These are phyloP conservation scores for Hypoxylon sp. DNA, from an alignment of 2,329 filamentous ascomycete genomes.

Conservation along the genomic window DNA sequence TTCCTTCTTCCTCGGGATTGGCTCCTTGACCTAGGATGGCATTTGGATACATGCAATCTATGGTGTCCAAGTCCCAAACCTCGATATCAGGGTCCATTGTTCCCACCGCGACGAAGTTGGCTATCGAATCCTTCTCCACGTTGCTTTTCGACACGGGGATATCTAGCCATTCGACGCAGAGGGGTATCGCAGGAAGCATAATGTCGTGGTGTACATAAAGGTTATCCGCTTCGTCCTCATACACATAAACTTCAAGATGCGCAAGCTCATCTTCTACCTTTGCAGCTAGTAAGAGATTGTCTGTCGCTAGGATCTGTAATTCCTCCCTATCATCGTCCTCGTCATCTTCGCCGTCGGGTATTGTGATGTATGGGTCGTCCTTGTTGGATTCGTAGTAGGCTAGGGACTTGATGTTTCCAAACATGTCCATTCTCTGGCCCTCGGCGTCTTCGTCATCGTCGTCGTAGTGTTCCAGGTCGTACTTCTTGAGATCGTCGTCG, in stretches of 20 bases:
- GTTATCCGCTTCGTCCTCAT: constrained; percentile 95
- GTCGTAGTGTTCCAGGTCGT: constrained; percentile 96
- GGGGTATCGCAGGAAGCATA: constrained; percentile 96
- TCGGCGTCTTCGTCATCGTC: constrained; percentile 80
- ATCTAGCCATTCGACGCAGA: constrained; percentile 96
- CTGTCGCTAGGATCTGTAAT: constrained; percentile 90
- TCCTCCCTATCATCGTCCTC: constrained; percentile 94
- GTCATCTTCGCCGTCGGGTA: constrained; percentile 78
- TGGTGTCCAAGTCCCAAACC: constrained; percentile 95
- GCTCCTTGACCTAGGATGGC: constrained; percentile 88
- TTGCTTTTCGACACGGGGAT: constrained; percentile 83
- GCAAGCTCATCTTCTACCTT: constrained; percentile 98
- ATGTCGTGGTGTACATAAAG: constrained; percentile 99
- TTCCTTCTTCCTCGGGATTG: constrained; percentile 65
- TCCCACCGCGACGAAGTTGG: constrained; percentile 94
- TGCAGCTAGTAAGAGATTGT: constrained; percentile 92
- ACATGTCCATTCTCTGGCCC: constrained; percentile 87
- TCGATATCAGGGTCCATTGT: constrained; percentile 99
- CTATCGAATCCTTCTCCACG: constrained; percentile 74
- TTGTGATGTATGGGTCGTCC: constrained; percentile 95
- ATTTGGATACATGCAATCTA: constrained; percentile 98
- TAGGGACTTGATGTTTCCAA: constrained; percentile 93
- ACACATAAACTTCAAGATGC: constrained; percentile 96
- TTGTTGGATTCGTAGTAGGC: constrained; percentile 95
- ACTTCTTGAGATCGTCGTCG: constrained; percentile 94